phyloP scores from a whole-genome alignment of 805 yeast genomes.

The Candida insectorum region DNA sequence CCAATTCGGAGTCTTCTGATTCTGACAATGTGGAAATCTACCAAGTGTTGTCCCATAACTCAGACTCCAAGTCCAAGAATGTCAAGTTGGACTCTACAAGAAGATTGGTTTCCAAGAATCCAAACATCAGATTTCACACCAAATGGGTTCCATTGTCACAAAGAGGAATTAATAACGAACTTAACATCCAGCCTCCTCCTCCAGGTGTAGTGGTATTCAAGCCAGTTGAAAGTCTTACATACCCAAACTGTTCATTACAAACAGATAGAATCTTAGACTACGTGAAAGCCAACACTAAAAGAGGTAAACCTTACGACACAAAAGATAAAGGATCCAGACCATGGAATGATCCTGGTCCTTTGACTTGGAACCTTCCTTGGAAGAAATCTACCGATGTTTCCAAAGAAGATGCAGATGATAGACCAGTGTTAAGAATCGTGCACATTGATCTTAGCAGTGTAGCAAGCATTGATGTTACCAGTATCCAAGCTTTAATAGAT shows the following conservation, averaged over 20 bases:
- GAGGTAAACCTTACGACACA: conserved; percentile 47
- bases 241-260: conserved; percentile 76
- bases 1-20: conserved; percentile 7
- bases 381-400: conserved; percentile 12
- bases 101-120: conserved; percentile 23
- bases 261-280: conserved; percentile 67
- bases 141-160: conserved; percentile 66
- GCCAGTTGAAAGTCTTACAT: conserved; percentile 76
- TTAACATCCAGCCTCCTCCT: conserved; percentile 73
- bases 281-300: conserved; percentile 56
- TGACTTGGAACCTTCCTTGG: conserved; percentile 34
- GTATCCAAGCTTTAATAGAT: conserved; percentile 75
- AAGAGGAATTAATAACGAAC: conserved; percentile 50
- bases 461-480: conserved; percentile 73
- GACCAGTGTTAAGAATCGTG: conserved; percentile 68
- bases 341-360: conserved; percentile 87
- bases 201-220: conserved; percentile 87
- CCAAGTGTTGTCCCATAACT: conserved; percentile 35
- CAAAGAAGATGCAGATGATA: conserved; percentile 30
- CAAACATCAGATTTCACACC: conserved; percentile 45
- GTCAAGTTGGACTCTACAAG: conserved; percentile 13
- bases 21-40: conserved; percentile 37
- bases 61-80: conserved; percentile 22
- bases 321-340: conserved; percentile 61
- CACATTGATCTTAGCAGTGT: conserved; percentile 83